Conservation (phyloP, 768 basidiomycete genomes). For the Harrya chromipes region DNA sequence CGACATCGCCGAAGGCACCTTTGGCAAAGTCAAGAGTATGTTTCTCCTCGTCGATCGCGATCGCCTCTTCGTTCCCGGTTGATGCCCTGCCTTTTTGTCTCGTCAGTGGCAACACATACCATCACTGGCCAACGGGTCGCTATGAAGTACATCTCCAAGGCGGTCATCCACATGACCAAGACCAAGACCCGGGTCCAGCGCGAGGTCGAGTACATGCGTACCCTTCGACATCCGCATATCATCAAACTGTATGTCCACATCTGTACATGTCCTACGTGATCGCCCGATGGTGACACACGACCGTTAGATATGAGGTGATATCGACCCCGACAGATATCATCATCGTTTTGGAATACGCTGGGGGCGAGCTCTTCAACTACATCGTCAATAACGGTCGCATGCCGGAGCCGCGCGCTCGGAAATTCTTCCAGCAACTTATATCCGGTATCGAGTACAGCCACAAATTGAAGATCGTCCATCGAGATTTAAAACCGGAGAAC, state of each 20-base stretch:
- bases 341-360: constrained; percentile 96
- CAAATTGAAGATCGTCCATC: constrained; percentile 86
- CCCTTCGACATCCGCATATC: constrained; percentile 93
- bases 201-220: constrained; percentile 96
- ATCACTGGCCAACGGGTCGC: constrained; percentile 95
- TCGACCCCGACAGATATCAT: constrained; percentile 87
- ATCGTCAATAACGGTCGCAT: constrained; percentile 94
- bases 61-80: constrained; percentile 12
- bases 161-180: constrained; percentile 86
- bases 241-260: constrained; percentile 78
- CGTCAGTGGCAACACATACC: constrained; percentile 85
- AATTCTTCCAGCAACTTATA: constrained; percentile 98
- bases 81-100: constrained; percentile 12
- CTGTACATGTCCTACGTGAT: constrained; percentile 1
- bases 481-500: constrained; percentile 86
- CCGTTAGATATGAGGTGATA: constrained; percentile 77
- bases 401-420: constrained; percentile 80
- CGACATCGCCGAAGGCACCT: constrained; percentile 94
- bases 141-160: constrained; percentile 96
- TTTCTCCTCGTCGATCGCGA: constrained; percentile 21
- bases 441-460: constrained; percentile 97
- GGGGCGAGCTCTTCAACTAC: constrained; percentile 97
- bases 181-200: constrained; percentile 90
- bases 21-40: constrained; percentile 99
- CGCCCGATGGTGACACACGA: constrained; percentile 5